Evolutionary conservation across 2,329 filamentous ascomycete genomes (phyloP).

Genomic region (Pezicula carpinea): DNA sequence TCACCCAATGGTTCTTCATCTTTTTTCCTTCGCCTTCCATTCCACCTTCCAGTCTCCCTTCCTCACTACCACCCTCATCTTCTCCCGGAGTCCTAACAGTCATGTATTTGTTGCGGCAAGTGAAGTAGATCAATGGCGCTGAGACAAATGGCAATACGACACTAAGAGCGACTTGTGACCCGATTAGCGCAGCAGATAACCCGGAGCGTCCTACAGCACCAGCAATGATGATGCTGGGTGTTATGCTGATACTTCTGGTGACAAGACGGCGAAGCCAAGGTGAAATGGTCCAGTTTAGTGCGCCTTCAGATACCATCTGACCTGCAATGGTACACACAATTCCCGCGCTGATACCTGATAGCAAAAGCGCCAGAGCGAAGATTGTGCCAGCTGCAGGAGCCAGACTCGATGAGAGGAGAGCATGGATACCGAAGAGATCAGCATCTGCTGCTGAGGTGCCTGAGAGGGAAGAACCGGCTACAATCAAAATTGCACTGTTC

Average conservation of each 20-base stretch:
- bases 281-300: constrained; percentile 66
- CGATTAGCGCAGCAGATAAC: constrained; percentile 67
- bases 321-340: constrained; percentile 87
- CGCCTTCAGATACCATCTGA: constrained; percentile 84
- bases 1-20: constrained; percentile 71
- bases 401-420: constrained; percentile 63
- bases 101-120: constrained; percentile 76
- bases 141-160: constrained; percentile 79
- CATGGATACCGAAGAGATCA: constrained; percentile 80
- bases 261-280: constrained; percentile 77
- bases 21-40: constrained; percentile 18
- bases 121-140: constrained; percentile 81
- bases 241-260: constrained; percentile 76
- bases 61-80: constrained; percentile 14
- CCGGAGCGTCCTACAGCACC: constrained; percentile 69
- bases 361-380: constrained; percentile 76
- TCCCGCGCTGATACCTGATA: constrained; percentile 76
- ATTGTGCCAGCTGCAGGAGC: constrained; percentile 73
- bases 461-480: constrained; percentile 74
- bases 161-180: constrained; percentile 72
- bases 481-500: constrained; percentile 77
- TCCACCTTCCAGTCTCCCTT: constrained; percentile 21
- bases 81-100: constrained; percentile 33
- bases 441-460: constrained; percentile 58
- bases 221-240: constrained; percentile 78